A percentile compares a stretch with the other conserved stretches of the same genome.
Evolutionary conservation across 768 basidiomycete genomes (phyloP).

Genomic region (Exidia glandulosa): DNA sequence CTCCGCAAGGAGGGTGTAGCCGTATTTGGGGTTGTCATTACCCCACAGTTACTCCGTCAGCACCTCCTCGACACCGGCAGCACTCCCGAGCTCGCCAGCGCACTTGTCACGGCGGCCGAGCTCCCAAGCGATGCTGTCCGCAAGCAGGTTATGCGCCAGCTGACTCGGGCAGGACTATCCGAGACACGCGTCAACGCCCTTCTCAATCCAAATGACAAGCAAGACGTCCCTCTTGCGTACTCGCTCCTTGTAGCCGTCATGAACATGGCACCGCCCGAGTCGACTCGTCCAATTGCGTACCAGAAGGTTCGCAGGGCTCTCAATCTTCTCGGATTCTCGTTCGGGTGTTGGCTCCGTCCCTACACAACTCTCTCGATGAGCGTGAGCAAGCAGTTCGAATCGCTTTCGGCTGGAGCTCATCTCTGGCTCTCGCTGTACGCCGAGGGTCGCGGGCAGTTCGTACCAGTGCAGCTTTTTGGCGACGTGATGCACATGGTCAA

Average conservation of each 20-base stretch:
- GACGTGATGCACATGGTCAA: constrained; percentile 29
- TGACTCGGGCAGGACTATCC: too few species aligned
- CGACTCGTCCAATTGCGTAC: constrained; percentile 8
- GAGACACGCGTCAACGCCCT: too few species aligned
- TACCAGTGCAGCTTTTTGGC: constrained; percentile 18
- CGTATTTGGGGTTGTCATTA: constrained; percentile 16
- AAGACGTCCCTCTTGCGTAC: constrained; percentile 21
- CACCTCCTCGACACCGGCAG: constrained; percentile 13
- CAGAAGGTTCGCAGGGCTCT: constrained; percentile 13
- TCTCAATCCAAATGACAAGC: constrained; percentile 20
- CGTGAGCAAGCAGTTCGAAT: constrained; percentile 22
- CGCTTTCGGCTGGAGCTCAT: constrained; percentile 23
- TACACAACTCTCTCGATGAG: constrained; percentile 19
- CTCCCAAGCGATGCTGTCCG: not conserved
- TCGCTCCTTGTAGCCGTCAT: constrained; percentile 16
- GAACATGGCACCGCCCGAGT: constrained; percentile 10
- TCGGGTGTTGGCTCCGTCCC: constrained; percentile 17
- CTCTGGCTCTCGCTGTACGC: constrained; percentile 14
- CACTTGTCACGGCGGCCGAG: not conserved
- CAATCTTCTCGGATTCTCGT: constrained; percentile 11
- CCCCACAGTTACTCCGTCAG: constrained; percentile 9
- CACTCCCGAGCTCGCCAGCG: not conserved
- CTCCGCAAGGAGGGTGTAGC: constrained; percentile 16
- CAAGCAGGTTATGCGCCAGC: not conserved
- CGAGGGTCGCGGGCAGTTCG: constrained; percentile 7